Evolutionary conservation across 805 yeast species (phyloP), one percentile per base, ranked within the genome.

Genomic region (Myxozyma udenii): DNA sequence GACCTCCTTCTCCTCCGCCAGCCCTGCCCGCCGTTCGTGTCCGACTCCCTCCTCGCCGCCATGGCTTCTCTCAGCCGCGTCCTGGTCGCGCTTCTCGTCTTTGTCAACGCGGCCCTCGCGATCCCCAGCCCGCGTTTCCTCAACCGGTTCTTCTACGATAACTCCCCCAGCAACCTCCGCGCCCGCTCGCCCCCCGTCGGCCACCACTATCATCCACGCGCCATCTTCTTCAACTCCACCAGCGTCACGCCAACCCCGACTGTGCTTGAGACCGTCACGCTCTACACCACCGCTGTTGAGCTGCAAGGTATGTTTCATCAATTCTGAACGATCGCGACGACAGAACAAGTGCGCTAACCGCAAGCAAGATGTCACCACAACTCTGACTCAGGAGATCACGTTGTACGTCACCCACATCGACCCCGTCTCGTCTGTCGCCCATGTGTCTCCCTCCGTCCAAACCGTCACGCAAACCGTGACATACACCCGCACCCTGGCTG

Each of bases 391-490:
- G 26, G 37, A 14, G 18, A 23, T 46, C 26, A 46, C 50, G 11
- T 12, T 26, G 21, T 46, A 46, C 28, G 48, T 46, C 19, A 46
- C 50, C 23, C 22, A 18, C 25, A 41, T 46, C 7, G 19, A 18
- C 23, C 16, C 40, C 5, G 50, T 6, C n/a, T 12, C 46, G 3
- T 21, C 37, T 25, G 6, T 38, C n/a, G 26, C 32, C 41, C 9
- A 19, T 14, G 47, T 41, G 19, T 46, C 50, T 25, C 49, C 47
- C 5, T 28, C 40, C 14, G 24, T 40, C n/a, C 28, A 21, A 36
- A 38, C 46, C 3, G 32, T 42, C 30, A 42, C 41, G 16, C 23
- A 46, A 35, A 46, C 48, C 22, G 22, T 46, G 46, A 46, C 48
- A 9, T 32, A 19, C 19, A 23, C 38, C 14, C 36, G 22, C 14